Base-by-base conservation (phyloP, 2,329 filamentous ascomycete genomes). In the Phyllosticta citrichinensis region DNA sequence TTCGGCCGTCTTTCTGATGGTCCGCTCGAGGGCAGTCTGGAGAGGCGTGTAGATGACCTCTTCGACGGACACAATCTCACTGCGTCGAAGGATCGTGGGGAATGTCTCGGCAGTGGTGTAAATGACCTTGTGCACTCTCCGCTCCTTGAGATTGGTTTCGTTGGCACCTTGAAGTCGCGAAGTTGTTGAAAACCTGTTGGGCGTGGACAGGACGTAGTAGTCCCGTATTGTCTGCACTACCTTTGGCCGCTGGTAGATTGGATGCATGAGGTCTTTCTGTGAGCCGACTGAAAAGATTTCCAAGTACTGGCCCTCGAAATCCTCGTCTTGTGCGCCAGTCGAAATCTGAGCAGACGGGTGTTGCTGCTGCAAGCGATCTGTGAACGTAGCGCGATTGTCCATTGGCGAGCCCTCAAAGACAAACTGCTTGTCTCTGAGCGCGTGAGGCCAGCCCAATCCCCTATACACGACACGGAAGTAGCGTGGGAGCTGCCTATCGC, bases 391-490 rank as follows among this genome's bases (percentile, higher is more conserved):
- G 51, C 90, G 85, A 22, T 88, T 84, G 73, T 97, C 93, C 6
- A 80, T 85, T 0, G 87, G 81, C 1, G 85, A 83, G 0, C 89
- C 91, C 74, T 97, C 91, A 67, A 95, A 96, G 60, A 97, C 87
- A 73, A 91, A 97, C 62, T 93, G 87, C 75, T 96, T 96, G 73
- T 97, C 91, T 57, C 91, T 83, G 22, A 97, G 73, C 56, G 82
- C 87, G 1, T 84, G 69, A 1, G 92, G 89, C 74, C 97, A 97
- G 0, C 93, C 92, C 60, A 96, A 83, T 5, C 93, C 93, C 69
- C 87, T 89, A 77, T 94, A 97, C 12, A 87, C 81, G 27, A 97
- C 92, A 65, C 89, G 88, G 82, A 96, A 97, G 75, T 96, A 97
- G 64, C 93, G 88, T 11, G 90, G 87, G 63, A 87, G 84, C 19